Conservation (phyloP, 768 basidiomycete genomes). For the Podaxis pistillaris region DNA sequence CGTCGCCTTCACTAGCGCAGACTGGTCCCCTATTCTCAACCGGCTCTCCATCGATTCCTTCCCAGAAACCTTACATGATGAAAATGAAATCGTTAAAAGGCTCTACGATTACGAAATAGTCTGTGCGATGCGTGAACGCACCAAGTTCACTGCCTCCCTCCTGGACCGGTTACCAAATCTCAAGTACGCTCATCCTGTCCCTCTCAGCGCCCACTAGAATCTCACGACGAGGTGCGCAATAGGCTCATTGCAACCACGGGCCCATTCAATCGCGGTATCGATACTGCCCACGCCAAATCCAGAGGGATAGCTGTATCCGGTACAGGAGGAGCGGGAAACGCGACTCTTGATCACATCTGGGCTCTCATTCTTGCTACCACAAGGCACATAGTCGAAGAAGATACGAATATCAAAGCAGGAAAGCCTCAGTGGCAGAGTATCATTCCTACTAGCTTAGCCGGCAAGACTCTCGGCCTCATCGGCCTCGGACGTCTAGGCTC, state of each 20-base stretch:
- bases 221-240: neutral
- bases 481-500: constrained; percentile 60
- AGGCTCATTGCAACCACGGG: constrained; percentile 62
- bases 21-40: constrained; percentile 48
- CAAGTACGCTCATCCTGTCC: constrained; percentile 26
- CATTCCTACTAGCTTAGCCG: constrained; percentile 48
- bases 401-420: constrained; percentile 42
- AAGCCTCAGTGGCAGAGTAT: constrained; percentile 54
- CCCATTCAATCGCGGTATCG: constrained; percentile 45
- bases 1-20: constrained; percentile 47
- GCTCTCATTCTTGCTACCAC: constrained; percentile 52
- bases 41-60: constrained; percentile 43
- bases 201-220: neutral
- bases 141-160: constrained; percentile 48
- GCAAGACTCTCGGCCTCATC: constrained; percentile 57
- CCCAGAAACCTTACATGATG: constrained; percentile 50
- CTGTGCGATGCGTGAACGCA: constrained; percentile 67
- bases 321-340: constrained; percentile 39
- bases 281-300: constrained; percentile 41
- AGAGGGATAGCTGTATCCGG: constrained; percentile 55
- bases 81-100: constrained; percentile 46
- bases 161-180: constrained; percentile 59
- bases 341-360: constrained; percentile 68
- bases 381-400: constrained; percentile 48
- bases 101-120: constrained; percentile 54